Evolutionary conservation across 257 asterid species (phyloP), one percentile per base, ranked within the genome.

Genomic region (Anisodus acutangulus): DNA sequence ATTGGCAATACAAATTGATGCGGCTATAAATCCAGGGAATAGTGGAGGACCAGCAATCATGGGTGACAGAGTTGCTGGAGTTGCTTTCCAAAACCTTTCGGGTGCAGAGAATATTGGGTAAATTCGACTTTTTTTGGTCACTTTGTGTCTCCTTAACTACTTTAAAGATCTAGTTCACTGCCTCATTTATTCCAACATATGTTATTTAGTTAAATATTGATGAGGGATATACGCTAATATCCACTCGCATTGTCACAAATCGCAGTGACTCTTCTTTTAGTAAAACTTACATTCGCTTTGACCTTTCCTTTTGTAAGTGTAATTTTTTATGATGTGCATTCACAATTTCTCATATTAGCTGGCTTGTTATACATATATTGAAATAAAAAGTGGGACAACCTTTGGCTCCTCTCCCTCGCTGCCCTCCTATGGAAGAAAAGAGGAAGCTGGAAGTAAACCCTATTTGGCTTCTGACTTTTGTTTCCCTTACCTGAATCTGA

Each of bases 31-130:
- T 89, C 98, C 99, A 7, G 99, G 98, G 79, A 96, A 96, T 83
- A 96, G 99, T 81, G 99, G 99, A 76, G 99, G 98, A 60, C 99
- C 99, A 5, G 99, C 99, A 82, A 90, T 96, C 87, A 92, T 94
- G 99, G 98, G 93, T 67, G 97, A 94, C 89, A 96, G 91, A 89
- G 99, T 96, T 85, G 98, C 96, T 54, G 99, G 99, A 43, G 98
- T 96, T 84, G 98, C 99, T 80, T 96, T 96, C 89, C 99, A 96
- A 87, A 96, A 96, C 91, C 98, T 96, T 85, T 94, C 98, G 4
- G 97, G 97, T 89, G 98, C 99, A 57, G 99, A 96, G 89, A 96
- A 96, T 84, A 96, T 96, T 72, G 99, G 99, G 98, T 94, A 88
- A 88, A 19, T 47, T 76, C 51, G 45, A 72, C 47, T n/a, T 45